Evolutionary conservation across 768 basidiomycete species (phyloP), one percentile per base, ranked within the genome.

Genomic region (Lentinula aciculospora): DNA sequence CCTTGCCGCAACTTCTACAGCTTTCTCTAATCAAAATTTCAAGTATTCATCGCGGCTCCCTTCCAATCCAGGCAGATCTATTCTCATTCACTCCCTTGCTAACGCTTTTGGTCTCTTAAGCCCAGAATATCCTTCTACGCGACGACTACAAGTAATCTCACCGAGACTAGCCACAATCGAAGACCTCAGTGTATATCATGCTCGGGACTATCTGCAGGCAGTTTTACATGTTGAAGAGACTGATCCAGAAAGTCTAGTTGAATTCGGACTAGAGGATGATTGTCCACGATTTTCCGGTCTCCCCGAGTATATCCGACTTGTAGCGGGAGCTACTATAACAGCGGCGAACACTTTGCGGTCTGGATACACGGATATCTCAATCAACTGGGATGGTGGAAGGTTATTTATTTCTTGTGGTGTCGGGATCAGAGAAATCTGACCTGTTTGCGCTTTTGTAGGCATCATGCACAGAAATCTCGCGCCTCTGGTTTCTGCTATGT

Each of bases 401-500:
- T 84, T 58, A 51, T 67, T 32, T 57, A 31, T 19, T 31, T n/a
- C 57, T 40, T 34, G 19, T 2, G 8, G 25, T 15, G 6, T 21
- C 19, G n/a, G n/a, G n/a, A n/a, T 15, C 8, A 7, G 2, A 29
- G 23, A 17, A 40, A 2, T 45, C 37, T 31, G 37, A 53, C 15
- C n/a, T 12, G 25, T 29, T 48, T 29, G 27, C 29, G 29, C 5
- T 31, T 9, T 0, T 29, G 10, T 53, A 86, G 94, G 64, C 95
- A 96, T 64, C 95, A 97, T 64, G 90, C 91, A 0, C 81, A 84
- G 51, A 88, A 91, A 67, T 78, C 82, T 0, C 77, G 75, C 42
- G 94, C 94, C 0, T 84, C 89, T 3, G 95, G 95, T 0, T 98
- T 91, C 71, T 98, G 95, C 74, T 98, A 97, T 67, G 89, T 98